These are phyloP conservation scores for Colletotrichum salicis DNA, from an alignment of 2,329 filamentous ascomycete species.

Conservation along the genomic window DNA sequence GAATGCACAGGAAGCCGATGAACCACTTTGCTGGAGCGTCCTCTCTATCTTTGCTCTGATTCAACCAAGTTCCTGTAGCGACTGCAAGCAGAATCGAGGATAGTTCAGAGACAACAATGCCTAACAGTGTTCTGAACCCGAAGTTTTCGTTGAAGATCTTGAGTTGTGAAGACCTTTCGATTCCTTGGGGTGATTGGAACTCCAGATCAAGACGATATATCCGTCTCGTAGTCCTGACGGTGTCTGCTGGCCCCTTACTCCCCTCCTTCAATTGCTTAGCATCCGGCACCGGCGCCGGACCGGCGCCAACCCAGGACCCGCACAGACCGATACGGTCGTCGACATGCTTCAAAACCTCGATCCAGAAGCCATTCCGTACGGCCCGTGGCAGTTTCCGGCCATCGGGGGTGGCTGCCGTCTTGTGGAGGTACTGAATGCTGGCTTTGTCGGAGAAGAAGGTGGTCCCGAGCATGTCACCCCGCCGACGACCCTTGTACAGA, in stretches of 20 bases:
- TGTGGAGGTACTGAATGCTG: background rate
- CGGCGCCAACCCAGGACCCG: background rate
- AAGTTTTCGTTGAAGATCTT: background rate
- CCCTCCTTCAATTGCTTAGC: background rate
- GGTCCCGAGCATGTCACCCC: background rate
- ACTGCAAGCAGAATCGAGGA: constrained; percentile 30
- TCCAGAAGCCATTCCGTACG: constrained; percentile 37
- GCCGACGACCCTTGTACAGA: background rate
- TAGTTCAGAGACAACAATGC: background rate
- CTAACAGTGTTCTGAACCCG: background rate
- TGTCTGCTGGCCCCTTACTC: background rate
- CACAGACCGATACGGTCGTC: background rate
- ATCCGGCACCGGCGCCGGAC: constrained; percentile 7
- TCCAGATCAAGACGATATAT: background rate
- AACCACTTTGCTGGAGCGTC: background rate
- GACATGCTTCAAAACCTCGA: constrained; percentile 17
- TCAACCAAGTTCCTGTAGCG: background rate
- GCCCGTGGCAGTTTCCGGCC: constrained; percentile 4
- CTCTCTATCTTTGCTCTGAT: background rate
- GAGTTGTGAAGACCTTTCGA: background rate
- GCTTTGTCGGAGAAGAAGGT: background rate
- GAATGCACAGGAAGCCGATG: background rate
- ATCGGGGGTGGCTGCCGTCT: background rate
- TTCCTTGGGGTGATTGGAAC: background rate
- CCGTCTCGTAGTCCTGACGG: background rate